These are phyloP conservation scores for Podaxis mareebaensis DNA, from an alignment of 768 basidiomycete species.

Conservation along the genomic window DNA sequence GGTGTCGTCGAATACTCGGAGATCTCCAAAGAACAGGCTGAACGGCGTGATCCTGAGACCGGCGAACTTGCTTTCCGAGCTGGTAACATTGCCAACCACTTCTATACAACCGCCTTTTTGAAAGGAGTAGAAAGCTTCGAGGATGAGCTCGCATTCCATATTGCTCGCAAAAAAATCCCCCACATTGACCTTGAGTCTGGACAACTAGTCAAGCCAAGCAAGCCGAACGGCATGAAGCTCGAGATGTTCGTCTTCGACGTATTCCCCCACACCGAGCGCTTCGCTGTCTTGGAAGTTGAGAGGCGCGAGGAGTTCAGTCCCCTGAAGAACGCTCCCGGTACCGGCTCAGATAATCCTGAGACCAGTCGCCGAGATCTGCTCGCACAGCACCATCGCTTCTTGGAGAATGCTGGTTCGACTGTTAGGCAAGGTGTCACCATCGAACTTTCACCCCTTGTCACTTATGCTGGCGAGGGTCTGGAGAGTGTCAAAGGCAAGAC, in stretches of 20 bases:
- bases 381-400: slow-evolving; percentile 82
- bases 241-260: slow-evolving; percentile 99
- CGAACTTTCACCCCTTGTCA: slow-evolving; percentile 86
- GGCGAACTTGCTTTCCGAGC: slow-evolving; percentile 90
- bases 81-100: slow-evolving; percentile 97
- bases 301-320: slow-evolving; percentile 94
- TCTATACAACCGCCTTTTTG: slow-evolving; percentile 89
- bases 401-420: slow-evolving; percentile 75
- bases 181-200: slow-evolving; percentile 74
- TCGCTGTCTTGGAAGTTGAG: slow-evolving; percentile 87
- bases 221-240: slow-evolving; percentile 99
- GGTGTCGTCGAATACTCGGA: slow-evolving; percentile 98
- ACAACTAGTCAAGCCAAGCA: slow-evolving; percentile 70
- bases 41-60: slow-evolving; percentile 62
- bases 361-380: slow-evolving; percentile 91
- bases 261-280: slow-evolving; percentile 84
- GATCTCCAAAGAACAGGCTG: slow-evolving; percentile 85
- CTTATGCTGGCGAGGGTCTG: slow-evolving; percentile 92
- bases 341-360: slow-evolving; percentile 84
- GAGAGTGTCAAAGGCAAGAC: slow-evolving; percentile 74
- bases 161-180: slow-evolving; percentile 97
- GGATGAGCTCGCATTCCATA: slow-evolving; percentile 90
- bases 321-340: slow-evolving; percentile 95
- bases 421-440: slow-evolving; percentile 79
- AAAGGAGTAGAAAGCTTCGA: slow-evolving; percentile 80